Conservation (phyloP, 75 land plant genomes). For the Chamaecyparis obtusa region DNA sequence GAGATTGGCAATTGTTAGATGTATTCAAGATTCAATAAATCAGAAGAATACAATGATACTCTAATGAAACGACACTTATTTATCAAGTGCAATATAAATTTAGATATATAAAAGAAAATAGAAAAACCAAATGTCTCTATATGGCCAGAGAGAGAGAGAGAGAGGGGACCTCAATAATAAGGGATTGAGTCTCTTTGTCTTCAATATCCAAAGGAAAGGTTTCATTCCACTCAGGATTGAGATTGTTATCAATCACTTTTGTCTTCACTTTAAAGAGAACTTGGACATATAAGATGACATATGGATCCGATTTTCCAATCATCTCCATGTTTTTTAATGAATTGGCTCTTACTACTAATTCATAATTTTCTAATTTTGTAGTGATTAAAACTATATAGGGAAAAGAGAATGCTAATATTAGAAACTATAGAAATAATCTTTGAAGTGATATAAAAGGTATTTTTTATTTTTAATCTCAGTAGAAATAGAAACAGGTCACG, state of each 20-base stretch:
- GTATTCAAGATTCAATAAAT: not conserved
- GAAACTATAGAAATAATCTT: too few species aligned
- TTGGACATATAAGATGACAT: slow-evolving; percentile 71
- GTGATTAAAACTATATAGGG: too few species aligned
- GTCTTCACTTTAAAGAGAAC: slow-evolving; percentile 87
- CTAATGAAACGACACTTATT: not conserved
- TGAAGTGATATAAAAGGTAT: too few species aligned
- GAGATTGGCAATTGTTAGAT: not conserved
- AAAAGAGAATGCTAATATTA: too few species aligned
- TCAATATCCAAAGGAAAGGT: slow-evolving; percentile 78
- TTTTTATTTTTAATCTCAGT: too few species aligned
- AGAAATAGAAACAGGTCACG: too few species aligned
- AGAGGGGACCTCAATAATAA: slow-evolving; percentile 65
- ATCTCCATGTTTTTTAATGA: slow-evolving; percentile 84
- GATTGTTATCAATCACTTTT: slow-evolving; percentile 63
- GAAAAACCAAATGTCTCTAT: not conserved
- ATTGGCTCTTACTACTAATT: slow-evolving; percentile 66
- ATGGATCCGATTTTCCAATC: slow-evolving; percentile 97
- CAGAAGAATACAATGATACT: not conserved
- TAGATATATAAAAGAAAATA: not conserved
- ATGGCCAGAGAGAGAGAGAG: not conserved
- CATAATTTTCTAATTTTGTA: too few species aligned
- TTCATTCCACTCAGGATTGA: slow-evolving; percentile 94
- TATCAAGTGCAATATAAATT: not conserved
- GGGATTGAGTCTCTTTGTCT: slow-evolving; percentile 89